Evolutionary conservation across 225 moss, liverwort and hornwort genomes (phyloP), one percentile per base, ranked within the genome.

Genomic region (Anthoceros angustus): DNA sequence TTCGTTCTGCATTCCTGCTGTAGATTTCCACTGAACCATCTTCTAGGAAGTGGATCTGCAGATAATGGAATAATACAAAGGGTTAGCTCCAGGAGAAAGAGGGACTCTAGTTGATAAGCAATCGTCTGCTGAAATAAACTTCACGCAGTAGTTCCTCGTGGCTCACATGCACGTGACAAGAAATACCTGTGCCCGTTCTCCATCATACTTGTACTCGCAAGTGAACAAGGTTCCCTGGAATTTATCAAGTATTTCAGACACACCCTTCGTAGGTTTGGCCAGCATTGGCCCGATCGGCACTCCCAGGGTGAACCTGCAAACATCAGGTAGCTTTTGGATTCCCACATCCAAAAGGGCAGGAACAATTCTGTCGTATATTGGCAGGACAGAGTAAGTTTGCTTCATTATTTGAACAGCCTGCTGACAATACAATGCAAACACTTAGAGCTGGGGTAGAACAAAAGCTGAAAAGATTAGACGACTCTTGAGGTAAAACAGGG

Each of bases 121-220:
- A n/a, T n/a, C n/a, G 42, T 38, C 32, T 42, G 25, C 62, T 50
- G 32, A 32, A 32, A 4, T 32, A 32, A 4, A 4, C 32, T 32
- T 32, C 4, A 4, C 32, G 4, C 32, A 1, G 1, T 32, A 32
- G 32, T 32, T 32, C 32, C 32, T 32, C 32, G 1, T 32, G 32
- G 32, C 32, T 32, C 32, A 32, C 32, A 32, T 32, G 32, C 32
- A 32, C 4, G 32, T 32, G 32, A 4, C 32, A 32, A 32, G 2
- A 32, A 32, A 32, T 63, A 92, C 98, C 91, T 98, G 98, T 41
- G 89, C 89, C 80, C 98, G 80, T 76, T 98, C 92, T 72, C 92
- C 98, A 64, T 98, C 92, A 68, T 98, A 98, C 82, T 98, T 98
- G 77, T 98, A 98, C 80, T 98, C 98, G 79, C 98, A 98, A 12